Evolutionary conservation across 495 filamentous ascomycete genomes (phyloP), one percentile per base, ranked within the genome.

Genomic region (Oleoguttula mirabilis): DNA sequence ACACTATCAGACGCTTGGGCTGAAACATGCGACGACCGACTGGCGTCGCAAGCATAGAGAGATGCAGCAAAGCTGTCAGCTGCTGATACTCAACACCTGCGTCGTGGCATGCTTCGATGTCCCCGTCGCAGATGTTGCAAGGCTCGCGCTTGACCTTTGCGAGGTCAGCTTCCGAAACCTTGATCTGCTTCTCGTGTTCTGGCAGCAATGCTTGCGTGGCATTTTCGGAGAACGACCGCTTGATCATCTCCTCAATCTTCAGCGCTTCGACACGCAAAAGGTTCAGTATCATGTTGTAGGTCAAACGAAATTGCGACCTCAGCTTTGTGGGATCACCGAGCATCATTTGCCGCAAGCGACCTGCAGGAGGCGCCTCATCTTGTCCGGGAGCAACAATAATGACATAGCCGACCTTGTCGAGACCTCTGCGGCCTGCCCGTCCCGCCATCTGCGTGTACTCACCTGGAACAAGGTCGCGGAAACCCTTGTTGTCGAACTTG

Each of bases 211-310:
- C 88, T 55, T 96, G 92, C 0, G 92, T 95, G n/a, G 87, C 87
- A 64, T 98, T 90, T 62, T 98, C 90, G 43, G 86, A 93, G 71
- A 98, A 98, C 59, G 85, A 94, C 49, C 90, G 77, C 69, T 98
- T 98, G 66, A 98, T 98, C 90, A 98, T 98, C 62, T 98, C 90
- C 61, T 98, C 90, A 51, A 98, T 96, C 64, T 94, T 96, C 41
- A 98, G 64, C 5, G 90, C 92, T 63, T 98, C 90, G 14, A 98
- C 90, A 15, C 90, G 80, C 16, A 98, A 68, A 6, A 98, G 72
- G 53, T 96, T 98, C 32, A 98, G 68, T 30, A 98, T 98, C 90
- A 98, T 98, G 60, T 94, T 96, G 67, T 98, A 98, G 1, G 90
- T 98, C 30, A 98, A 70, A 45, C 90, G 75, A 68, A 98, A 98